Base-by-base conservation (phyloP, 164 flowering plant species). In the Macadamia integrifolia region DNA sequence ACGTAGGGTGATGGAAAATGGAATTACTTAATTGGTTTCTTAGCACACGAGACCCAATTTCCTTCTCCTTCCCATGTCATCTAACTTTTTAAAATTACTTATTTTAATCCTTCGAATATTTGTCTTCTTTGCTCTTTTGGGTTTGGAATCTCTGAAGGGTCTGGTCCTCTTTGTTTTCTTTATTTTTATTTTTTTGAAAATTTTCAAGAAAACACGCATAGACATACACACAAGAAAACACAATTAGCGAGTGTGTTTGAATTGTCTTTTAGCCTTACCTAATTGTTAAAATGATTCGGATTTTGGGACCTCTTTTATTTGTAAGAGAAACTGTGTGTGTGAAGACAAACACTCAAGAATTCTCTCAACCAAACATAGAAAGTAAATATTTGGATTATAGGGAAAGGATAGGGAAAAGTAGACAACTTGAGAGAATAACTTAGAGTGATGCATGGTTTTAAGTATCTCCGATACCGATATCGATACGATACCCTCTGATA, bases 61-160 rank as follows among this genome's bases (percentile, higher is more conserved):
- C 29, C 69, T 55, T 66, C 18, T 58, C 77, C 5, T 35, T 35
- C 40, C 42, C 53, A 69, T 58, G 60, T 6, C 31, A 42, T 61
- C 13, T 15, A 60, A 7, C 18, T 11, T n/a, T 23, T 49, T 29
- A 23, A 3, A 59, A 46, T 1, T 13, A 35, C 66, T 78, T 68
- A 61, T 15, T 76, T 74, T 75, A 74, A 71, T 77, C 71, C 72
- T 74, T 74, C 67, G 77, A 81, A 77, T 75, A 77, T 79, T 66
- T 81, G 80, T 77, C 82, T 40, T 68, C 66, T 59, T 67, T 64
- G 69, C 15, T 64, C 60, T 67, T 61, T 61, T 35, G 50, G 13
- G 50, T 46, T 11, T 8, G 72, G 72, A 74, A 74, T 69, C 67
- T 53, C 44, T 18, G 18, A 23, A 23, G 15, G 31, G 42, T 35